Evolutionary conservation across 2,329 filamentous ascomycete species (phyloP).

Genomic region (Aspergillus texensis): DNA sequence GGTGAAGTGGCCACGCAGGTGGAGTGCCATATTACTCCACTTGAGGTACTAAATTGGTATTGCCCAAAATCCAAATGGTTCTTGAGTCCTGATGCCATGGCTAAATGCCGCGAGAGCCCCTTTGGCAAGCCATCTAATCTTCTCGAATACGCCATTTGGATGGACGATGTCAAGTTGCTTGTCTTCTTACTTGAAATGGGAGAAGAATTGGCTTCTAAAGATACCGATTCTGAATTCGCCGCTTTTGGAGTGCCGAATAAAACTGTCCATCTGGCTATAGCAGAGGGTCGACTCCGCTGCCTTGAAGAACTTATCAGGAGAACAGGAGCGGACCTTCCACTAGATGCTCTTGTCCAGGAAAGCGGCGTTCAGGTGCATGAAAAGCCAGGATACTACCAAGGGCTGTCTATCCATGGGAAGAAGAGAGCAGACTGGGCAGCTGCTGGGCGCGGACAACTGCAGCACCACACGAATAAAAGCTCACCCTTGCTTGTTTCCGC

Average conservation of each 20-base stretch:
- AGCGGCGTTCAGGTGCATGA: constrained; percentile 65
- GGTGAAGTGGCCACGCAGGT: constrained; percentile 70
- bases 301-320: constrained; percentile 63
- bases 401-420: constrained; percentile 73
- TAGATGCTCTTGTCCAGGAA: constrained; percentile 67
- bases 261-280: constrained; percentile 47
- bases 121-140: constrained; percentile 19
- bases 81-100: constrained; percentile 8
- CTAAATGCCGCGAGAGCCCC: background rate
- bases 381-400: constrained; percentile 75
- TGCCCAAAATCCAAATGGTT: constrained; percentile 35
- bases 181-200: constrained; percentile 61
- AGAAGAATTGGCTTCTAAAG: constrained; percentile 19
- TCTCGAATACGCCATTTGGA: constrained; percentile 52
- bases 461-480: background rate
- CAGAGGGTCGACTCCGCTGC: constrained; percentile 38
- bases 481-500: constrained; percentile 39
- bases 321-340: constrained; percentile 69
- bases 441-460: constrained; percentile 52
- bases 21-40: constrained; percentile 63
- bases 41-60: constrained; percentile 52
- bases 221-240: constrained; percentile 9
- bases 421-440: constrained; percentile 76
- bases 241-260: constrained; percentile 20
- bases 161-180: constrained; percentile 58